Evolutionary conservation across 2,329 filamentous ascomycete genomes (phyloP), one percentile per base, ranked within the genome.

Genomic region (Arthrobotrys megalospora): DNA sequence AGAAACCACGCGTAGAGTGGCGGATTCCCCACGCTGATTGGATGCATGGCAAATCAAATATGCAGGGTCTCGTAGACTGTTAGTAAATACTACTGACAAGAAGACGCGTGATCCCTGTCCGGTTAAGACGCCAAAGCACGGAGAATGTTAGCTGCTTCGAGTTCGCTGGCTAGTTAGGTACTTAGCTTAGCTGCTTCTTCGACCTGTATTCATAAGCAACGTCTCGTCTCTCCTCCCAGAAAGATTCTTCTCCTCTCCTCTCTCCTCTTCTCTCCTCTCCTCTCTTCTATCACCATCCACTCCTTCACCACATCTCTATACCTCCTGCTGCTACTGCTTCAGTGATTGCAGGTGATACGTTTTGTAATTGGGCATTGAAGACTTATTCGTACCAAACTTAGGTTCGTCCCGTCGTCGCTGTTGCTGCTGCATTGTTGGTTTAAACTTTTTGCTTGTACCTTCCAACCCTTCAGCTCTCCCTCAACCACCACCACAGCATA

Each of bases 121-220:
- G 24, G 24, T 28, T 28, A 28, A 28, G 36, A 38, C 36, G 36
- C 36, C 36, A 38, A 14, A 38, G 8, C 36, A 38, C 36, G 43
- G 12, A 45, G 43, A 52, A 52, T 52, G 48, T n/a, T 53, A 14
- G 24, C 24, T 16, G 28, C 28, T 53, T 69, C 80, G 81, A 80
- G 68, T 63, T 71, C 82, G 80, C 70, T 79, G 36, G 36, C 55
- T 16, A 8, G 79, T 28, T 28, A 28, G 5, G 24, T n/a, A n/a
- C n/a, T n/a, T 52, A 52, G 48, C 48, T 53, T 34, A 14, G 19
- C 32, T 14, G 19, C 32, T 14, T 53, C 50, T 53, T 12, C 32
- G 28, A 32, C 28, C 71, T 80, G 80, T 81, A 82, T 81, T 83
- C 82, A 83, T 83, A 84, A 84, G 83, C 81, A 81, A 80, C 80